Base-by-base conservation (phyloP, 768 basidiomycete genomes). In the Boletus barrowsii region DNA sequence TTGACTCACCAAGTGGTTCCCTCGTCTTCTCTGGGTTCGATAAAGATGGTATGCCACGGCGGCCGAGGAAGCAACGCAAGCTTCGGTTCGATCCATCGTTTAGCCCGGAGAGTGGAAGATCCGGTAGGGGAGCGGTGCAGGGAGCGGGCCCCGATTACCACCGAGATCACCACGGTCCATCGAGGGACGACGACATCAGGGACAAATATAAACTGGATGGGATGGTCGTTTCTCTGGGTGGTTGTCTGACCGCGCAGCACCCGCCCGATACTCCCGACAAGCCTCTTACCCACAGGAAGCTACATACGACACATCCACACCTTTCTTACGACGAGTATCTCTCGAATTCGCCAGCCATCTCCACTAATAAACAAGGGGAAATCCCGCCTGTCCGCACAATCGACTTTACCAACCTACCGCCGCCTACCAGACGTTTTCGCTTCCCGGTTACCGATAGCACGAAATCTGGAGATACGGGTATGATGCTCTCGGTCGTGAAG, bases 31-130 rank as follows among this genome's bases (percentile, higher is more conserved):
- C 68, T 24, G 68, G 55, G 29, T 68, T 68, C 54, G 68, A 67
- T 43, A 68, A 68, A 36, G 59, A 66, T 15, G 68, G 70, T 4
- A 35, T 70, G 22, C 70, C 70, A 33, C 61, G 59, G 18, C 66
- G 68, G 14, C 68, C 68, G 14, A 66, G 43, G 52, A 70, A 70
- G 44, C 61, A 42, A 35, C 64, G 60, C 20, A 70, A 54, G 46
- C 62, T 72, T 39, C 62, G 65, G 13, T 68, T 62, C 32, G 52
- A 61, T 32, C 66, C 57, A 4, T 66, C 64, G 5, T 59, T 64
- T 29, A 63, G 63, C 30, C 67, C 68, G 6, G 42, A 42, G 2
- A 18, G 51, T 3, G 51, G 48, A 48, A 45, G n/a, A 48, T 32
- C 45, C 26, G 24, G 37, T 10, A 36, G 32, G 15, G 48, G 42